Percentiles rank a stretch among this genome's conserved stretches.
phyloP scores from a whole-genome alignment of 129 eudicot genomes.

The Helianthus tuberosus region DNA sequence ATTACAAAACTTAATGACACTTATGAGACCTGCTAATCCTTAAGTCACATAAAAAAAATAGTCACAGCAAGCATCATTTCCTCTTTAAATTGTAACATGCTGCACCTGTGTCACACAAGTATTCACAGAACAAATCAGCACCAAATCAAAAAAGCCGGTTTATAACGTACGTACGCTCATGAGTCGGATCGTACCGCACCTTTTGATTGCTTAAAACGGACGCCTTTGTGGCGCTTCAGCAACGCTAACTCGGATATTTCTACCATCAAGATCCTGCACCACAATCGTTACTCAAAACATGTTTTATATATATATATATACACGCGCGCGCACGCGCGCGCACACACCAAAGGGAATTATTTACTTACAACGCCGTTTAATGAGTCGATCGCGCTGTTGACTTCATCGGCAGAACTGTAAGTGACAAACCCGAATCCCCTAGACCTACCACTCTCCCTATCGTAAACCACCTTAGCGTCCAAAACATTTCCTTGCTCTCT shows the following conservation, averaged over 20 bases:
- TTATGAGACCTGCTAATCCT: slow-evolving; percentile 34
- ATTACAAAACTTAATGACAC: slow-evolving; percentile 44
- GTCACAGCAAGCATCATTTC: slow-evolving; percentile 30
- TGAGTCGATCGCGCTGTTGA: slow-evolving; percentile 70
- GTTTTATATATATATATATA: background rate
- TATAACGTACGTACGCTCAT: background rate
- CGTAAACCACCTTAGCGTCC: slow-evolving; percentile 90
- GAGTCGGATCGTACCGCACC: background rate
- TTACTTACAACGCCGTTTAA: slow-evolving; percentile 79
- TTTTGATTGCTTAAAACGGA: slow-evolving; percentile 35
- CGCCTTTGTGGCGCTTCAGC: slow-evolving; percentile 82
- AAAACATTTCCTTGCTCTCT: slow-evolving; percentile 80
- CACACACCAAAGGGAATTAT: background rate
- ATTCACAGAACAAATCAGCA: background rate
- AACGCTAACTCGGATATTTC: slow-evolving; percentile 79
- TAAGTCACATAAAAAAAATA: slow-evolving; percentile 27
- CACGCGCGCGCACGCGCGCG: background rate
- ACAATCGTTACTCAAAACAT: background rate
- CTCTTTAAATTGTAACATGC: slow-evolving; percentile 19
- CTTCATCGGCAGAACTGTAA: slow-evolving; percentile 75
- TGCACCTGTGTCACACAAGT: slow-evolving; percentile 25
- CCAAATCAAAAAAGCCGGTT: background rate
- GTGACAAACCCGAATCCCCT: slow-evolving; percentile 98
- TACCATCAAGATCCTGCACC: slow-evolving; percentile 81
- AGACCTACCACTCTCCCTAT: slow-evolving; percentile 93